phyloP scores from a whole-genome alignment of 108 stramenopile genomes.

The Skeletonema grethae region DNA sequence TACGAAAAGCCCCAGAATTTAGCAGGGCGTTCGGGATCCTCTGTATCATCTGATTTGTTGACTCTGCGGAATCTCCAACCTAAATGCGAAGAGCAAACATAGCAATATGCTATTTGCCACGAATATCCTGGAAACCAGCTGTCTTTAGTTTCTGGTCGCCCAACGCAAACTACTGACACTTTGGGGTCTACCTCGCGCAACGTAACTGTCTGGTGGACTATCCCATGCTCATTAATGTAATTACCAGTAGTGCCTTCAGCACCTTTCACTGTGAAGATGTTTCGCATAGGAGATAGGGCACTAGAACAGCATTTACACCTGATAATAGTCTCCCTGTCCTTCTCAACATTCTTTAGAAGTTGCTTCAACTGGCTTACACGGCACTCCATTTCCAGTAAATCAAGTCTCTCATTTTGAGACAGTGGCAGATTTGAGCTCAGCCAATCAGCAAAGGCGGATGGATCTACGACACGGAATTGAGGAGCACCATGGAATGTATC shows the following conservation, averaged over 20 bases:
- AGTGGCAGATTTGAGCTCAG: constrained; percentile 74
- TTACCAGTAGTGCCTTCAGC: constrained; percentile 77
- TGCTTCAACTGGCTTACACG: constrained; percentile 53
- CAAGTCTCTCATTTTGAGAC: constrained; percentile 57
- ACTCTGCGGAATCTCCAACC: constrained; percentile 82
- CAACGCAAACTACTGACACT: constrained; percentile 44
- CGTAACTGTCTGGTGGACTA: constrained; percentile 81
- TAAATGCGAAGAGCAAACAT: constrained; percentile 58
- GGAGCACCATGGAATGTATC: not conserved
- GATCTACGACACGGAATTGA: constrained; percentile 37
- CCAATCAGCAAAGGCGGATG: constrained; percentile 73
- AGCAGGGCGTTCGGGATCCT: constrained; percentile 7
- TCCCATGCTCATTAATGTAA: constrained; percentile 84
- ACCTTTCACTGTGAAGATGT: constrained; percentile 72
- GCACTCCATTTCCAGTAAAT: constrained; percentile 56
- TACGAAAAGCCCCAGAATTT: constrained; percentile 27
- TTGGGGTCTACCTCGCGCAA: constrained; percentile 56
- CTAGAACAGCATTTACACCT: constrained; percentile 63
- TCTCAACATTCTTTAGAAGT: constrained; percentile 45
- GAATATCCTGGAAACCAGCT: constrained; percentile 80
- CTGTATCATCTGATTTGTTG: constrained; percentile 6
- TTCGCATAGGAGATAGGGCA: constrained; percentile 34
- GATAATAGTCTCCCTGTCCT: constrained; percentile 36
- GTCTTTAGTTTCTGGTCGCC: constrained; percentile 67
- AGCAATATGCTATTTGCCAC: constrained; percentile 73